phyloP scores from a whole-genome alignment of 202 grass and related monocot genomes.

The Elaeis oleifera region DNA sequence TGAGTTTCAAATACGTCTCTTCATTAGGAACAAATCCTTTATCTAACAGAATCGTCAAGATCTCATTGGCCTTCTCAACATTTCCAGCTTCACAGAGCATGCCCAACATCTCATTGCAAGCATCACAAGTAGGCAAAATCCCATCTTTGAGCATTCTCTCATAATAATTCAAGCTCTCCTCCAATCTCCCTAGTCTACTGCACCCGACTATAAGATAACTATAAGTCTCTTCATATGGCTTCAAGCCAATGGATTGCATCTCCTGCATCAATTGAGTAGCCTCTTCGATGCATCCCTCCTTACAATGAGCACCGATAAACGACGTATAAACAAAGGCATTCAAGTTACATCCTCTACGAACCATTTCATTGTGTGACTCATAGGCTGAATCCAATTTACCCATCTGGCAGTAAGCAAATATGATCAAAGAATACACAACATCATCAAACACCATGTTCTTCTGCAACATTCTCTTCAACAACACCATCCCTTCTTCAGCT shows the following conservation, averaged over 20 bases:
- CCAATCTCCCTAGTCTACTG: conserved; percentile 34
- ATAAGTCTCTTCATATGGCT: conserved; percentile 66
- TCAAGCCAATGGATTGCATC: conserved; percentile 57
- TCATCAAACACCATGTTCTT: conserved; percentile 65
- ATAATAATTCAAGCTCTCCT: conserved; percentile 38
- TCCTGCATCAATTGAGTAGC: conserved; percentile 38
- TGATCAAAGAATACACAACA: conserved; percentile 45
- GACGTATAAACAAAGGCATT: conserved; percentile 82
- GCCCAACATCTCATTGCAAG: conserved; percentile 43
- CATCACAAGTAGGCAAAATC: conserved; percentile 32
- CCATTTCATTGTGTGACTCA: conserved; percentile 40
- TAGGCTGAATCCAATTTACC: conserved; percentile 39
- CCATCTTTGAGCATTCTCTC: conserved; percentile 53
- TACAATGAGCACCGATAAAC: conserved; percentile 37
- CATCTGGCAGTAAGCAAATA: conserved; percentile 38
- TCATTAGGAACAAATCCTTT: conserved; percentile 47
- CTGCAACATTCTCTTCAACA: conserved; percentile 73
- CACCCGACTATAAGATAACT: conserved; percentile 43
- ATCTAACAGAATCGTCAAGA: conserved; percentile 45
- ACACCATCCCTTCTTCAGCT: conserved; percentile 46
- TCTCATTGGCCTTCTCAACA: conserved; percentile 38
- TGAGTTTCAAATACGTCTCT: conserved; percentile 39
- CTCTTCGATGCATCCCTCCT: conserved; percentile 23
- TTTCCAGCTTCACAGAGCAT: conserved; percentile 34
- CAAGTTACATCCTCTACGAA: conserved; percentile 31